A percentile compares a stretch with the other conserved stretches of the same genome.
These are phyloP conservation scores for Blastocystis sp. DNA, from an alignment of 352 stramenopile genomes.

Conservation along the genomic window DNA sequence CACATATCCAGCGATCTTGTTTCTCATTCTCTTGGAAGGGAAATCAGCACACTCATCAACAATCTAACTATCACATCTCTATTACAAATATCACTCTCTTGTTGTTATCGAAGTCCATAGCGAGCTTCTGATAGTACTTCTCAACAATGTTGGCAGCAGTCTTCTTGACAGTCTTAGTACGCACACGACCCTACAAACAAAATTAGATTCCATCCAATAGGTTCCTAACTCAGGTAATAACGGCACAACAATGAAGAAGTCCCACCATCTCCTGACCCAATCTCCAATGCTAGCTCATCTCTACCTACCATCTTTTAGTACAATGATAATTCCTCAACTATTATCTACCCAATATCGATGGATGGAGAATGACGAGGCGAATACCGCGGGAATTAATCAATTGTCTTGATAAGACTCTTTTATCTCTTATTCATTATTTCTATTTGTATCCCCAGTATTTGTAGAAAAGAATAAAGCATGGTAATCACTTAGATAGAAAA, in stretches of 20 bases:
- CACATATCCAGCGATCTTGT: slow-evolving; percentile 99
- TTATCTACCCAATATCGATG: not conserved
- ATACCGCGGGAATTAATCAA: not conserved
- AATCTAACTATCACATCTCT: slow-evolving; percentile 67
- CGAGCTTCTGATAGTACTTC: too few species aligned
- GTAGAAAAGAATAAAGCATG: not conserved
- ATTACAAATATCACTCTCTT: slow-evolving; percentile 76
- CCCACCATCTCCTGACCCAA: not conserved
- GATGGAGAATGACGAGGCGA: not conserved
- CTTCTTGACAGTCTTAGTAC: too few species aligned
- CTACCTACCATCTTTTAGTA: not conserved
- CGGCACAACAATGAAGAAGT: not conserved
- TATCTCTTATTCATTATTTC: not conserved
- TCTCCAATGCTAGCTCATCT: not conserved
- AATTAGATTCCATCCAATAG: not conserved
- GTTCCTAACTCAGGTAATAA: not conserved
- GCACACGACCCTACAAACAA: slow-evolving; percentile 76
- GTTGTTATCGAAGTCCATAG: too few species aligned
- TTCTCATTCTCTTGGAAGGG: too few species aligned
- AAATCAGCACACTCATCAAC: slow-evolving; percentile 88
- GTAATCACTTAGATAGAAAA: slow-evolving; percentile 61
- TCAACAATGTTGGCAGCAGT: too few species aligned
- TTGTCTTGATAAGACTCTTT: not conserved
- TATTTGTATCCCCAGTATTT: not conserved
- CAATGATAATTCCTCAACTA: not conserved